Conservation (phyloP, 345 rosid species). For the Mangifera indica region DNA sequence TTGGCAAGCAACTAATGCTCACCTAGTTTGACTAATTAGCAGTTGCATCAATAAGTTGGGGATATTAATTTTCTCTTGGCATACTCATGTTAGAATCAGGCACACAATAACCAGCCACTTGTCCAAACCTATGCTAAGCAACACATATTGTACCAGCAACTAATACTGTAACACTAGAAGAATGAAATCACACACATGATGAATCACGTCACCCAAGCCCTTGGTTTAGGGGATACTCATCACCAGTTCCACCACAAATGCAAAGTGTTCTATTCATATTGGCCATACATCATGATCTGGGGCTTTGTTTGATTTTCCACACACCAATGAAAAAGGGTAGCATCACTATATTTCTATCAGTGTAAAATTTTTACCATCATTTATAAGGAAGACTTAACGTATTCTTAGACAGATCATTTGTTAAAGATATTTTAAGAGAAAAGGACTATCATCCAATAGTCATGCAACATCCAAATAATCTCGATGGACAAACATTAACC, state of each 20-base stretch:
- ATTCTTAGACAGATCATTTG: background rate
- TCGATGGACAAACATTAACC: background rate
- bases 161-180: slow-evolving; percentile 1
- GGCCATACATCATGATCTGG: slow-evolving; percentile 6
- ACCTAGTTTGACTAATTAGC: background rate
- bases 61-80: background rate
- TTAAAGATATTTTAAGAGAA: background rate
- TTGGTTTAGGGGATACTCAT: background rate
- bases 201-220: slow-evolving; percentile 8
- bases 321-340: background rate
- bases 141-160: slow-evolving; percentile 22
- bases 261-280: slow-evolving; percentile 6
- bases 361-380: background rate
- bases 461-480: background rate
- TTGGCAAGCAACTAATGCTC: background rate
- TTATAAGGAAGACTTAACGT: background rate
- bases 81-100: background rate
- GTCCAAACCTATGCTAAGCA: slow-evolving; percentile 19
- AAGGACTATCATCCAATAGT: background rate
- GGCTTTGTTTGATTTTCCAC: background rate
- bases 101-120: slow-evolving; percentile 15
- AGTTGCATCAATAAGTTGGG: background rate
- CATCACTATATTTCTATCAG: background rate
- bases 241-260: background rate
- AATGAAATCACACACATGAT: slow-evolving; percentile 7